Evolutionary conservation across 2,329 filamentous ascomycete species (phyloP).

Genomic region (Aspergillus sp.): DNA sequence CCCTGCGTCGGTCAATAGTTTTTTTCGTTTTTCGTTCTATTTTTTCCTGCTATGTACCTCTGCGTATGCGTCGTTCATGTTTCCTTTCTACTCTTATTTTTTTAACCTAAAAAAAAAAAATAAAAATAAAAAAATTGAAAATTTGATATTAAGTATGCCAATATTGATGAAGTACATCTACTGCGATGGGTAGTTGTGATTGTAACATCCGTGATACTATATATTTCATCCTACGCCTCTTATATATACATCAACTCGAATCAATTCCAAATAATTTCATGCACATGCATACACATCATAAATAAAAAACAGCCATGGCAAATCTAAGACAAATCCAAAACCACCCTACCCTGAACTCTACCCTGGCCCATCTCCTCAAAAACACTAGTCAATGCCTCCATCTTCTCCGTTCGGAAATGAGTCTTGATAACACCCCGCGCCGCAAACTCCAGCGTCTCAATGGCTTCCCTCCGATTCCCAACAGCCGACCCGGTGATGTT

Average conservation of each 20-base stretch:
- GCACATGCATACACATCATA: no score
- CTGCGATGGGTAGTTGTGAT: no score
- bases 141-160: no score
- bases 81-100: not conserved
- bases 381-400: slow-evolving; percentile 43
- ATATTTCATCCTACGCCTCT: no score
- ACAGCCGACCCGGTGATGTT: slow-evolving; percentile 49
- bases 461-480: slow-evolving; percentile 48
- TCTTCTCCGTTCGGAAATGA: slow-evolving; percentile 42
- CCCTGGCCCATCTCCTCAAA: slow-evolving; percentile 44
- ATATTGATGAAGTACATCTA: no score
- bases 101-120: no score
- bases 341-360: slow-evolving; percentile 42
- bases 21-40: not conserved
- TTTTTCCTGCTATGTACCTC: no score
- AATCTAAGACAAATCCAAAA: slow-evolving; percentile 37
- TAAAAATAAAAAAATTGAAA: no score
- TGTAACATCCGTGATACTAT: no score
- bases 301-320: not conserved
- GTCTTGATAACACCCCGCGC: slow-evolving; percentile 45
- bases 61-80: not conserved
- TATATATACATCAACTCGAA: no score
- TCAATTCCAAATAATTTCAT: no score
- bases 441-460: slow-evolving; percentile 46
- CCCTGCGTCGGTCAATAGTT: not conserved